Base-by-base conservation (phyloP, 2,329 filamentous ascomycete genomes). In the Fusarium torreyae region DNA sequence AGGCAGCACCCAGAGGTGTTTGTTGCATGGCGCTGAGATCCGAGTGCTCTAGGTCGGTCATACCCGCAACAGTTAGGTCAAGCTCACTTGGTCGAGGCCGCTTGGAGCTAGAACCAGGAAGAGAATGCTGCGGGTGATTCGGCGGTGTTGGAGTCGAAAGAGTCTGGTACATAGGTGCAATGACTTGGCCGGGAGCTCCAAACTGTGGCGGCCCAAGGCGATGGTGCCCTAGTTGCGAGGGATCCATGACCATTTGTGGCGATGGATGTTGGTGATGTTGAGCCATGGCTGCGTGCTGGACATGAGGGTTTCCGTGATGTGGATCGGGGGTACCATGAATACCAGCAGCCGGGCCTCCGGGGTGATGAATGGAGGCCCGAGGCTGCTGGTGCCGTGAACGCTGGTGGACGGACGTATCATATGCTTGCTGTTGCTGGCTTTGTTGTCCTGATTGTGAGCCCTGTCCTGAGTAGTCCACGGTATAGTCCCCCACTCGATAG, bases 391-490 rank as follows among this genome's bases (percentile, higher is more conserved):
- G 82, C 66, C 80, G 81, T 49, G 66, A 64, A 57, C 74, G 74
- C 57, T 77, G 74, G 58, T 80, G 77, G 54, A 75, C 65, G 48
- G 85, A 75, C 59, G 81, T 75, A 76, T 89, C 87, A 82, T 91
- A 92, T 74, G 86, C 81, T 79, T 91, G 87, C 77, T 88, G 84
- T 78, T 86, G 85, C 78, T 91, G 88, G 79, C 85, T 85, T 80
- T 90, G 88, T 79, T 88, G 85, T 81, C 85, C 86, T 82, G 88
- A 82, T 84, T 90, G 87, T 81, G 86, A 85, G 77, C 86, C 87
- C 83, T 91, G 90, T 79, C 88, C 84, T 82, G 89, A 86, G 84
- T 92, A 92, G 80, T 91, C 88, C 86, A 92, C 89, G 87, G 91
- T 88, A 86, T 91, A 91, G 84, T 90, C 88, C 80, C 86, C 87